Percentiles rank a stretch among this genome's conserved stretches.
phyloP scores from a whole-genome alignment of 2,329 filamentous ascomycete genomes.

The Monascus ruber region DNA sequence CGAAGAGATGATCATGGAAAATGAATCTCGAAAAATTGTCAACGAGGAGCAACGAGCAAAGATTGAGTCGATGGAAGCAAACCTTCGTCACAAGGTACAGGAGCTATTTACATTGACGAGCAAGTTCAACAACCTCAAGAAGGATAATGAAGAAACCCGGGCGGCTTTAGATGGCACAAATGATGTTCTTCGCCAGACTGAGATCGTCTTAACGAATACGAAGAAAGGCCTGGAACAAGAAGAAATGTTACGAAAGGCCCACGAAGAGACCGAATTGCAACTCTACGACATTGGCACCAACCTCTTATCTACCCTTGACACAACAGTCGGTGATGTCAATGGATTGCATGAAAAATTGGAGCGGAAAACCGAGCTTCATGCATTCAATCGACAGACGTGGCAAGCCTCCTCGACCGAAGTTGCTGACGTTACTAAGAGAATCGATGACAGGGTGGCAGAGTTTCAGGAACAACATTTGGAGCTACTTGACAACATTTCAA shows the following conservation, averaged over 20 bases:
- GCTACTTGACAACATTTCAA: conserved; percentile 56
- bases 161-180: conserved; percentile 66
- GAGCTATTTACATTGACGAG: conserved; percentile 79
- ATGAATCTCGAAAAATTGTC: conserved; percentile 81
- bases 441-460: conserved; percentile 62
- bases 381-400: conserved; percentile 70
- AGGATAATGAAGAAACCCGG: conserved; percentile 72
- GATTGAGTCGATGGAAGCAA: conserved; percentile 83
- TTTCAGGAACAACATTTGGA: conserved; percentile 63
- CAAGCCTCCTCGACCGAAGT: conserved; percentile 64
- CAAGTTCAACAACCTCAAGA: conserved; percentile 77
- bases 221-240: conserved; percentile 69
- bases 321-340: conserved; percentile 68
- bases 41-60: conserved; percentile 86
- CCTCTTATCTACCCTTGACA: conserved; percentile 65
- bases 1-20: conserved; percentile 83
- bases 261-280: conserved; percentile 71
- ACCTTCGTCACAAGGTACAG: conserved; percentile 84
- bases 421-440: conserved; percentile 59
- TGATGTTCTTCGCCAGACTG: conserved; percentile 73
- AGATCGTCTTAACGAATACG: conserved; percentile 69
- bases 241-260: conserved; percentile 64
- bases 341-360: conserved; percentile 77
- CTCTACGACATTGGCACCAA: conserved; percentile 62
- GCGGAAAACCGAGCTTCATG: conserved; percentile 73